phyloP scores from a whole-genome alignment of 192 early-diverging fungal genomes.

The Gamsiella multidivaricata region DNA sequence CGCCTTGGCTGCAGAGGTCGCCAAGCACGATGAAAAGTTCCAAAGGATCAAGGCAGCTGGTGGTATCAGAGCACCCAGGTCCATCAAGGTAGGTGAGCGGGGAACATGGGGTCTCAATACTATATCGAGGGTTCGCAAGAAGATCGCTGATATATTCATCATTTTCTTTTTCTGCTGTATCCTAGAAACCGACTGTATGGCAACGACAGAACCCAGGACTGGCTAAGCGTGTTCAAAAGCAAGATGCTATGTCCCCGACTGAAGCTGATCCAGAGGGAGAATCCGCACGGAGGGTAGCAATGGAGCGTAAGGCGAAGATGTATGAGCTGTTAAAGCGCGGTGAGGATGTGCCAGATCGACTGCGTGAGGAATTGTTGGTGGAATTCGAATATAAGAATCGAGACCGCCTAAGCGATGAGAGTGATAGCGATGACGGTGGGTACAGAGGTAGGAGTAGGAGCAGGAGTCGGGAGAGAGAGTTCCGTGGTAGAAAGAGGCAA shows the following conservation, averaged over 20 bases:
- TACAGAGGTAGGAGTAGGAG: constrained; percentile 13
- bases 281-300: constrained; percentile 53
- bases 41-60: constrained; percentile 15
- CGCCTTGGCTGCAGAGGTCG: constrained; percentile 34
- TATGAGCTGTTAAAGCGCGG: constrained; percentile 64
- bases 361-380: constrained; percentile 63
- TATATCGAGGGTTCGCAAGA: too few relatives aligned
- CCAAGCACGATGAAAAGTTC: constrained; percentile 40
- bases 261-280: constrained; percentile 49
- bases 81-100: constrained; percentile 25
- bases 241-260: constrained; percentile 14
- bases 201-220: constrained; percentile 64
- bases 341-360: constrained; percentile 50
- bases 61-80: constrained; percentile 21
- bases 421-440: constrained; percentile 17
- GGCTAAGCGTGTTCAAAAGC: constrained; percentile 43
- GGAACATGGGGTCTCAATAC: too few relatives aligned
- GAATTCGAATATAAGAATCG: constrained; percentile 67
- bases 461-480: constrained; percentile 15
- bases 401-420: neutral
- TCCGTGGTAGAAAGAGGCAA: neutral
- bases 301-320: constrained; percentile 71
- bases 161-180: neutral
- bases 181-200: constrained; percentile 62
- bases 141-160: neutral